Evolutionary conservation across 805 yeast genomes (phyloP).

Genomic region (Lipomyces kockii): DNA sequence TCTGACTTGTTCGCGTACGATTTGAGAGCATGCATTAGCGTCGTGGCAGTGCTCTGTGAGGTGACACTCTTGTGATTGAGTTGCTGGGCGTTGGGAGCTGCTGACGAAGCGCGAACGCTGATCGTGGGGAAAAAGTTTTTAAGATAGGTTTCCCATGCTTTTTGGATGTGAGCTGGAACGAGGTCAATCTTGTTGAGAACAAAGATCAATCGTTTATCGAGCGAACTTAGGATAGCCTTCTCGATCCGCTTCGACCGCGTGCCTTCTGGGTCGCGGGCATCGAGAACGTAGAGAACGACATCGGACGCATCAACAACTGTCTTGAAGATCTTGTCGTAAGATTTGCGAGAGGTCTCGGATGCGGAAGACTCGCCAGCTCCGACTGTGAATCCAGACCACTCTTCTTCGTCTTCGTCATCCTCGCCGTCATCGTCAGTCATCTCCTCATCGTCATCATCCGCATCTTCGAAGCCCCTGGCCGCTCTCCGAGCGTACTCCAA

Average conservation of each 20-base stretch:
- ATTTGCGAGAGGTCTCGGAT: conserved; percentile 57
- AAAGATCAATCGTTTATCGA: conserved; percentile 78
- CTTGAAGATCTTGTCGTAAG: conserved; percentile 92
- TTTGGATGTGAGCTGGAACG: conserved; percentile 81
- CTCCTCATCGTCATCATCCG: conserved; percentile 47
- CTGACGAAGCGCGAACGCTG: conserved; percentile 70
- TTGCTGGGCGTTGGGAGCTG: conserved; percentile 68
- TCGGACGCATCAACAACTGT: conserved; percentile 91
- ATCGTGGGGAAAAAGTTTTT: conserved; percentile 87
- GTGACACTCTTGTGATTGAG: conserved; percentile 75
- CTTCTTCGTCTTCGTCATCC: conserved; percentile 52
- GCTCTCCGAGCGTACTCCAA: conserved; percentile 89
- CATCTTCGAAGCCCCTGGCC: conserved; percentile 75
- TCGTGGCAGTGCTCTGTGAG: conserved; percentile 69
- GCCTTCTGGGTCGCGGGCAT: conserved; percentile 96
- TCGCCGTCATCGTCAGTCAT: conserved; percentile 47
- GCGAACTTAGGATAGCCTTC: conserved; percentile 72
- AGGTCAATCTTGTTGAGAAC: conserved; percentile 91
- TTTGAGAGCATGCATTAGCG: conserved; percentile 79
- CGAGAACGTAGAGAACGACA: conserved; percentile 89
- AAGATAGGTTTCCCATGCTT: conserved; percentile 81
- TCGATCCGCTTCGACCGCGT: conserved; percentile 92
- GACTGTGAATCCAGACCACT: conserved; percentile 43
- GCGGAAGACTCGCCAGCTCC: not conserved
- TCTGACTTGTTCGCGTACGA: conserved; percentile 82